Percentiles rank a stretch among this genome's conserved stretches.
Conservation (phyloP, 2,329 filamentous ascomycete genomes). For the Phialocephala subalpina region DNA sequence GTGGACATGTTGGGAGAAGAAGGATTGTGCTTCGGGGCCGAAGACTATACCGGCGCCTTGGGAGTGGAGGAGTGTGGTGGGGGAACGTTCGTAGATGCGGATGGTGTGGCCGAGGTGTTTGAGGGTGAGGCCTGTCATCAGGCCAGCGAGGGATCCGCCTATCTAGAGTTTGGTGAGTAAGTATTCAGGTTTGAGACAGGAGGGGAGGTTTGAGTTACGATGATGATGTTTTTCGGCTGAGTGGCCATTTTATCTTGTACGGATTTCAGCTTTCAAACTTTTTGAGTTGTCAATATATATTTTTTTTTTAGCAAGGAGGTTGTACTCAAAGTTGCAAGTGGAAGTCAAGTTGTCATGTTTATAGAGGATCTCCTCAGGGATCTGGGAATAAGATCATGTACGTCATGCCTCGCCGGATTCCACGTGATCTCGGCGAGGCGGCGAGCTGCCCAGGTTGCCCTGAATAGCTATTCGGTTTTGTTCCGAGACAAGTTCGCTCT, state of each 20-base stretch:
- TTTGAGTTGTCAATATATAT: not conserved
- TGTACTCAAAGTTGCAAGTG: not conserved
- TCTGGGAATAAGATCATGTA: not conserved
- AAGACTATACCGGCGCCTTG: conserved; percentile 29
- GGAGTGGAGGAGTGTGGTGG: not conserved
- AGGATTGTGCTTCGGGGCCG: conserved; percentile 23
- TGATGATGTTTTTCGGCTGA: conserved; percentile 16
- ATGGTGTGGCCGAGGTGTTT: conserved; percentile 33
- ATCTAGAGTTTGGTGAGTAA: conserved; percentile 16
- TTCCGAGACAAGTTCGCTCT: no score
- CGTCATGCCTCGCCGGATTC: not conserved
- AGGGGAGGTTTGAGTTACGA: conserved; percentile 4
- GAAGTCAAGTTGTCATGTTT: not conserved
- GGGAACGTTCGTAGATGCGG: conserved; percentile 23
- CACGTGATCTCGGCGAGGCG: conserved; percentile 7
- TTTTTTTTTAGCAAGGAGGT: not conserved
- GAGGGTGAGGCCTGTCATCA: conserved; percentile 30
- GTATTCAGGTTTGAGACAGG: not conserved
- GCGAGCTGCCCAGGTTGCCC: not conserved
- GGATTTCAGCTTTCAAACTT: not conserved
- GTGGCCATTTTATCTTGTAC: not conserved
- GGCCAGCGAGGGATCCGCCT: conserved; percentile 32
- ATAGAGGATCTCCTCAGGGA: not conserved
- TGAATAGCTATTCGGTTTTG: no score
- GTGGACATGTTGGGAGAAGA: conserved; percentile 19